These are phyloP conservation scores for Blastomyces silverae DNA, from an alignment of 2,329 filamentous ascomycete species.

Conservation along the genomic window DNA sequence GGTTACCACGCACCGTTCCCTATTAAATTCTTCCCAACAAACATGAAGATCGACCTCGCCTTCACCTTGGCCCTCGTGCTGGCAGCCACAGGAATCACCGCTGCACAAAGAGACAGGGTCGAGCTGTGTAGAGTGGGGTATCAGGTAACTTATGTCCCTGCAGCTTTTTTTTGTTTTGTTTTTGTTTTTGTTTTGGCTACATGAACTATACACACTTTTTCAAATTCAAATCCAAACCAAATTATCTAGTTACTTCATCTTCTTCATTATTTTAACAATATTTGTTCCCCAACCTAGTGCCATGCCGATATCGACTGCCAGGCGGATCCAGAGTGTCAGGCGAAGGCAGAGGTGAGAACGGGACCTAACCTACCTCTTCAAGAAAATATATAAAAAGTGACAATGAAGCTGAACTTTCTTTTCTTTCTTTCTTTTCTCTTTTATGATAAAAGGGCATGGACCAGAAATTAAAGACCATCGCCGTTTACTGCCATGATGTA, in stretches of 20 bases:
- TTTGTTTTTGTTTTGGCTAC: too few relatives aligned
- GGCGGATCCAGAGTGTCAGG: slow-evolving; percentile 1
- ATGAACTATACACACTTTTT: too few relatives aligned
- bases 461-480: slow-evolving; percentile 1
- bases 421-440: too few relatives aligned
- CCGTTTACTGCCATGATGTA: neutral
- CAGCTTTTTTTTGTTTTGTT: too few relatives aligned
- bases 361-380: too few relatives aligned
- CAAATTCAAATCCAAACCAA: too few relatives aligned
- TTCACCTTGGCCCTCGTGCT: neutral
- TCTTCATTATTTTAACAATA: neutral
- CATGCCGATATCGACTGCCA: slow-evolving; percentile 1
- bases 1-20: neutral
- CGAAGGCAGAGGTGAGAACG: neutral
- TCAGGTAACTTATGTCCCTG: neutral
- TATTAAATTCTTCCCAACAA: neutral
- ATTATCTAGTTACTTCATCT: neutral
- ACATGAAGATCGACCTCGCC: slow-evolving; percentile 4
- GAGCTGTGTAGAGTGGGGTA: neutral
- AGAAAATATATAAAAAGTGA: neutral
- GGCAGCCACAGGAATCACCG: neutral
- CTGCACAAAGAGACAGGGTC: neutral
- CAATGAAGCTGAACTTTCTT: neutral
- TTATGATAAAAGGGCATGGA: neutral
- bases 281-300: neutral